Evolutionary conservation across 768 basidiomycete species (phyloP).

Genomic region (Psilocybe cubensis): DNA sequence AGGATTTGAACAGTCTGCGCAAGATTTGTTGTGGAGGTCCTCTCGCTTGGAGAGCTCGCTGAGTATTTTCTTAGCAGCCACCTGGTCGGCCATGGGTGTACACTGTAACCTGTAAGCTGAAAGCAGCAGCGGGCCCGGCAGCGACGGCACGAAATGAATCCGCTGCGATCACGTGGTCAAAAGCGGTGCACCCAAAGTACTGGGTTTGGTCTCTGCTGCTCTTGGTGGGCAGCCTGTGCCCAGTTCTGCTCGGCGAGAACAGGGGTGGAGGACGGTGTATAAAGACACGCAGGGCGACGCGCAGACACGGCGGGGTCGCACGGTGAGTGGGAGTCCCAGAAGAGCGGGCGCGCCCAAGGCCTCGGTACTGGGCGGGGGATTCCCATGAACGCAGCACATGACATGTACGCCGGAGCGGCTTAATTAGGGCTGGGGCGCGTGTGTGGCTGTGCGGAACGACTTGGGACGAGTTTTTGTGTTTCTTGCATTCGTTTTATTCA

Average conservation of each 20-base stretch:
- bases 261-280: not conserved
- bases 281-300: too few species aligned
- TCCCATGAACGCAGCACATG: slow-evolving; percentile 14
- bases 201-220: slow-evolving; percentile 5
- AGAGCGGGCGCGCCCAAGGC: slow-evolving; percentile 27
- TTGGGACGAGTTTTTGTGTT: not conserved
- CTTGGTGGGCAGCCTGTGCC: not conserved
- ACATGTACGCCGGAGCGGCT: not conserved
- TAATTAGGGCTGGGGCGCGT: slow-evolving; percentile 12
- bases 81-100: slow-evolving; percentile 57
- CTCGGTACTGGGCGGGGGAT: slow-evolving; percentile 21
- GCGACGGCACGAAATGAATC: not conserved
- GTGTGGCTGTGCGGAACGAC: slow-evolving; percentile 20
- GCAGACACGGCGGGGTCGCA: not conserved
- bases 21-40: slow-evolving; percentile 74
- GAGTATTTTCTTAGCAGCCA: slow-evolving; percentile 68
- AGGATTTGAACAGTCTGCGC: slow-evolving; percentile 85
- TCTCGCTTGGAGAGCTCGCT: slow-evolving; percentile 75
- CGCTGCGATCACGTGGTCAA: not conserved
- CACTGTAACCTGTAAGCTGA: not conserved
- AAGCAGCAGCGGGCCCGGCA: not conserved
- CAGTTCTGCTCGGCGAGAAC: not conserved
- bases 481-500: slow-evolving; percentile 1
- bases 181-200: slow-evolving; percentile 6
- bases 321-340: slow-evolving; percentile 19